Evolutionary conservation across 768 basidiomycete species (phyloP).

Genomic region (Russula foetens): DNA sequence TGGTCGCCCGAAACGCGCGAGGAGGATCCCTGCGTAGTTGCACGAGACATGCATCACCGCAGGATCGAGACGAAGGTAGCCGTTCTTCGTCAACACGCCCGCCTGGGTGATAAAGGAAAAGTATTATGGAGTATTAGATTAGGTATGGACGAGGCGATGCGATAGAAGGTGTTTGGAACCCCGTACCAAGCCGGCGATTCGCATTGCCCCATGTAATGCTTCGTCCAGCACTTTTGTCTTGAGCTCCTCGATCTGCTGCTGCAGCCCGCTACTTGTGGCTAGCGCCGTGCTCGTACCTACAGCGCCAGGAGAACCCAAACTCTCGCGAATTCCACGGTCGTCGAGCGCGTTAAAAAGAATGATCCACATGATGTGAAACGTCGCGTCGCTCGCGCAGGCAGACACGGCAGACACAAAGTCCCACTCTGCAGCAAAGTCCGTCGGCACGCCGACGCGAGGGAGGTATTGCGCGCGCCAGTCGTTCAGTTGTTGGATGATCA

Average conservation of each 20-base stretch:
- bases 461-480: constrained; percentile 76
- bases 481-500: constrained; percentile 47
- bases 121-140: background rate
- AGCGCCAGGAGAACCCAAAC: constrained; percentile 39
- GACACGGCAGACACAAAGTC: constrained; percentile 78
- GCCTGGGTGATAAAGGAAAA: constrained; percentile 36
- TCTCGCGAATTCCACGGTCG: constrained; percentile 75
- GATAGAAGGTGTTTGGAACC: constrained; percentile 22
- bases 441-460: constrained; percentile 75
- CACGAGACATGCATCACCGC: constrained; percentile 86
- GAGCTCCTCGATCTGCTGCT: constrained; percentile 46
- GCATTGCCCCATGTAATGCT: constrained; percentile 74
- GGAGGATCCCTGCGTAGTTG: constrained; percentile 73
- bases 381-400: constrained; percentile 77
- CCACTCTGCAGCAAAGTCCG: constrained; percentile 78
- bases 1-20: constrained; percentile 74
- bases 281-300: constrained; percentile 23
- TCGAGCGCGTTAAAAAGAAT: constrained; percentile 73
- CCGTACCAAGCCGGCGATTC: constrained; percentile 83
- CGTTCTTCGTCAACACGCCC: constrained; percentile 77
- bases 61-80: constrained; percentile 82
- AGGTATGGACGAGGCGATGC: background rate
- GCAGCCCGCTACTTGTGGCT: constrained; percentile 30
- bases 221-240: constrained; percentile 73
- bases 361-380: constrained; percentile 91